Percentiles rank a stretch among this genome's conserved stretches.
These are phyloP conservation scores for Cryptosporidium meleagridis DNA, from an alignment of 169 alveolate species.

Conservation along the genomic window DNA sequence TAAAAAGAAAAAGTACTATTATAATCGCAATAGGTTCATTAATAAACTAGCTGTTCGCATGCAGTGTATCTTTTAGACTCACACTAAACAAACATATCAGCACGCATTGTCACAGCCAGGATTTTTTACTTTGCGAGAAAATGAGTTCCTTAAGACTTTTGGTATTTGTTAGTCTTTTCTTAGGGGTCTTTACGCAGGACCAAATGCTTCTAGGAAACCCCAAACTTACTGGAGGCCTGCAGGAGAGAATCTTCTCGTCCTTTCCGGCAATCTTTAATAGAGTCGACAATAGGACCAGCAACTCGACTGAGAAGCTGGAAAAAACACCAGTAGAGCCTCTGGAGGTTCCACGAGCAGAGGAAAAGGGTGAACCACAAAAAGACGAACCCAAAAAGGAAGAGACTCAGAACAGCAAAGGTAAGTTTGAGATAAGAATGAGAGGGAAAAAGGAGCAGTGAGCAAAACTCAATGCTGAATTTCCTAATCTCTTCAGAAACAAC, in stretches of 20 bases:
- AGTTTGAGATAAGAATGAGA: not conserved
- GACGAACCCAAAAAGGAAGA: not conserved
- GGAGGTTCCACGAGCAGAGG: not conserved
- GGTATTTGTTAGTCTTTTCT: not conserved
- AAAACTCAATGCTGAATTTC: not conserved
- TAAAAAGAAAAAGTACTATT: not conserved
- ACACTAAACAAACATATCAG: not conserved
- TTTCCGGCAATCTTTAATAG: not conserved
- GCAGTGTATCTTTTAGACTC: not conserved
- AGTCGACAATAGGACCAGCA: not conserved
- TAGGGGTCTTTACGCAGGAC: not conserved
- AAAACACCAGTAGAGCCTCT: not conserved
- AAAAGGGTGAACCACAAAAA: too few relatives aligned
- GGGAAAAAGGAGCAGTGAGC: not conserved
- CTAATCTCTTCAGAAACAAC: not conserved
- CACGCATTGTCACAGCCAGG: not conserved
- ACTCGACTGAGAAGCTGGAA: not conserved
- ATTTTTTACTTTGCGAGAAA: not conserved
- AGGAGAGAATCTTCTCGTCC: not conserved
- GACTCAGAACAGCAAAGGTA: not conserved
- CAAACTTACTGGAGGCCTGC: not conserved
- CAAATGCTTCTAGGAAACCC: not conserved
- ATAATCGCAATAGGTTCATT: not conserved
- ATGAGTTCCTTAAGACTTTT: not conserved
- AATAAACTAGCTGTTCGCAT: not conserved